These are phyloP conservation scores for Fusarium paranaense DNA, from an alignment of 2,329 filamentous ascomycete species.

Conservation along the genomic window DNA sequence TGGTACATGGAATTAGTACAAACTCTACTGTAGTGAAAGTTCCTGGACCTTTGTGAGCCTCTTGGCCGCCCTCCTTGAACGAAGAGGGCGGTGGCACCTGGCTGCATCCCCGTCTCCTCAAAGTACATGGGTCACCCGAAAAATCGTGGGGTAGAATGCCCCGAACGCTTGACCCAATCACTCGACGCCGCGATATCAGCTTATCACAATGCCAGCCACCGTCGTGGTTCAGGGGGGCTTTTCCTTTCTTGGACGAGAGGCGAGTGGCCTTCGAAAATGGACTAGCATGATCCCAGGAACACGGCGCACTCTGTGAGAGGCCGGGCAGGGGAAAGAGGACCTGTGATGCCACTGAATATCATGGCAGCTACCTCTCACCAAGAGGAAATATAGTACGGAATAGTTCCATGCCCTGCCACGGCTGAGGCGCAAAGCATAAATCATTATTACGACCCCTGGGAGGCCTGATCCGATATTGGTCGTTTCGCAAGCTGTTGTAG, in stretches of 20 bases:
- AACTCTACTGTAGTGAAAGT: not conserved
- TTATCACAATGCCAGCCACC: not conserved
- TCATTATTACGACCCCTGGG: no score
- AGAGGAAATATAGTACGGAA: no score
- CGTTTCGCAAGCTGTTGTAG: no score
- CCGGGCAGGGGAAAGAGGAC: no score
- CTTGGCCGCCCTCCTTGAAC: not conserved
- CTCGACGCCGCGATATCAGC: not conserved
- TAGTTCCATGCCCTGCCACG: no score
- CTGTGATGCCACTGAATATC: not conserved
- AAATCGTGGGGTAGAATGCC: not conserved
- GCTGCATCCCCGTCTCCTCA: not conserved
- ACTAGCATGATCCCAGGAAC: not conserved
- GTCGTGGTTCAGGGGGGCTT: not conserved
- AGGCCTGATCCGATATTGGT: no score
- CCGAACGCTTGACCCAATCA: not conserved
- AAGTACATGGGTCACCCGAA: not conserved
- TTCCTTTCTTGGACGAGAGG: not conserved
- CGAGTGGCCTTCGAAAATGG: not conserved
- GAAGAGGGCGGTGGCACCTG: not conserved
- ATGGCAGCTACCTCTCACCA: no score
- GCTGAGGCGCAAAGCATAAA: no score
- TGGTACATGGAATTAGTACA: not conserved
- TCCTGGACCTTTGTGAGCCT: not conserved
- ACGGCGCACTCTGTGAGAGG: accelerated